A percentile compares a stretch with the other conserved stretches of the same genome.
Evolutionary conservation across 768 basidiomycete species (phyloP).

Genomic region (Pholiota microspora): DNA sequence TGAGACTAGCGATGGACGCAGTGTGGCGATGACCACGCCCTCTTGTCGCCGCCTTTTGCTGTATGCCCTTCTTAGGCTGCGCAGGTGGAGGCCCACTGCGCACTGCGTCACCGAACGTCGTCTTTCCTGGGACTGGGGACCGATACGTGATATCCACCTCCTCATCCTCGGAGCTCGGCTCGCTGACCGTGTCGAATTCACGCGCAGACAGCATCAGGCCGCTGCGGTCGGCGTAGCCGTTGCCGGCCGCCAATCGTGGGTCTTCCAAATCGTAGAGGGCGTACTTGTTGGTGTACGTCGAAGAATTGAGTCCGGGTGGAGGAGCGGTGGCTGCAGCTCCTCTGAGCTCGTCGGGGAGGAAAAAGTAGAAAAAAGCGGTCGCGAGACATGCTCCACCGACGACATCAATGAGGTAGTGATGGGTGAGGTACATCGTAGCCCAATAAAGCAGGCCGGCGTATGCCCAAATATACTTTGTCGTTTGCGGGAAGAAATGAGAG

Average conservation of each 20-base stretch:
- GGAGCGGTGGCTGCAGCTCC: conserved; percentile 48
- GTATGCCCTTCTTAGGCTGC: conserved; percentile 15
- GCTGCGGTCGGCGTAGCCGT: conserved; percentile 18
- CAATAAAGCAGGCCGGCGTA: conserved; percentile 91
- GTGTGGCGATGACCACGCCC: conserved; percentile 68
- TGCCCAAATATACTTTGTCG: conserved; percentile 66
- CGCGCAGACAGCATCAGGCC: conserved; percentile 37
- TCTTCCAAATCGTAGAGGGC: conserved; percentile 76
- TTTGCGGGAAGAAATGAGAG: conserved; percentile 89
- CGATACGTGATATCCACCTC: conserved; percentile 67
- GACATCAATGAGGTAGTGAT: conserved; percentile 98
- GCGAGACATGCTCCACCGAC: conserved; percentile 92
- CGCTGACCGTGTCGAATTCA: conserved; percentile 53
- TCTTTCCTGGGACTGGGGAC: conserved; percentile 50
- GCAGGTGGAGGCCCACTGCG: conserved; percentile 14
- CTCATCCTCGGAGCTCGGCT: conserved; percentile 62
- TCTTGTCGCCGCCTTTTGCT: conserved; percentile 13
- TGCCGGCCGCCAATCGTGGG: conserved; percentile 35
- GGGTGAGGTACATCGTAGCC: conserved; percentile 98
- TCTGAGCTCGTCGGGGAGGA: conserved; percentile 79
- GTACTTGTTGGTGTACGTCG: conserved; percentile 51
- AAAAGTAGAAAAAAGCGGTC: conserved; percentile 81
- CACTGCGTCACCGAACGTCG: conserved; percentile 16
- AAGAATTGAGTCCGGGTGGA: conserved; percentile 38
- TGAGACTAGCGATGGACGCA: conserved; percentile 81